These are phyloP conservation scores for Fusarium drepaniforme DNA, from an alignment of 2,329 filamentous ascomycete species.

Conservation along the genomic window DNA sequence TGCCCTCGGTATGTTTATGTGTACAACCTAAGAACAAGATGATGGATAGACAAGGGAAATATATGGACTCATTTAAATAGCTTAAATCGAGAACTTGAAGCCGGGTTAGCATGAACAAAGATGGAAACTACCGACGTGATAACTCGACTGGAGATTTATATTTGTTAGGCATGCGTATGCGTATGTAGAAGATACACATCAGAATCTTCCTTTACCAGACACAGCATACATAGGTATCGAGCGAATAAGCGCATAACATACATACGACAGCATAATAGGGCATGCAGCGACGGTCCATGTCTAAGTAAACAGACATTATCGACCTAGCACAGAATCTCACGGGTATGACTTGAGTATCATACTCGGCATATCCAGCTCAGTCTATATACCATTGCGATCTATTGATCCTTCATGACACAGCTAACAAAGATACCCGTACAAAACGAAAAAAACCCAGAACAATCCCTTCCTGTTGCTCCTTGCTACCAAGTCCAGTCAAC, in stretches of 20 bases:
- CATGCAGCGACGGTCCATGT: neutral
- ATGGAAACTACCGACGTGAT: neutral
- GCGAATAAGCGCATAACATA: neutral
- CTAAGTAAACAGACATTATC: neutral
- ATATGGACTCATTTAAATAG: neutral
- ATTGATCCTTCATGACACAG: slow-evolving; percentile 4
- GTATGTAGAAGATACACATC: neutral
- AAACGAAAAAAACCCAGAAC: neutral
- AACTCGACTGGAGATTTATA: neutral
- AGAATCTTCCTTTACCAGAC: neutral
- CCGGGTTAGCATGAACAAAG: too few relatives aligned
- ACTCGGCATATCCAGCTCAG: neutral
- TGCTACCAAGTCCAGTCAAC: neutral
- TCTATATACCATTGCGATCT: slow-evolving; percentile 10
- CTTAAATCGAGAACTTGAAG: neutral
- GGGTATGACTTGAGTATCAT: neutral
- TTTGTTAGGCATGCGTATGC: too few relatives aligned
- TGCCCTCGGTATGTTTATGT: fast-evolving
- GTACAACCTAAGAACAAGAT: neutral
- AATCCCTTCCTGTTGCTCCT: neutral
- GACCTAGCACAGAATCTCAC: neutral
- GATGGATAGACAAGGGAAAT: neutral
- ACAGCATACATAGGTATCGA: neutral
- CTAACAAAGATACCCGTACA: neutral
- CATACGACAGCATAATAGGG: too few relatives aligned